Conservation (phyloP, 768 basidiomycete species). For the Exidia glandulosa region DNA sequence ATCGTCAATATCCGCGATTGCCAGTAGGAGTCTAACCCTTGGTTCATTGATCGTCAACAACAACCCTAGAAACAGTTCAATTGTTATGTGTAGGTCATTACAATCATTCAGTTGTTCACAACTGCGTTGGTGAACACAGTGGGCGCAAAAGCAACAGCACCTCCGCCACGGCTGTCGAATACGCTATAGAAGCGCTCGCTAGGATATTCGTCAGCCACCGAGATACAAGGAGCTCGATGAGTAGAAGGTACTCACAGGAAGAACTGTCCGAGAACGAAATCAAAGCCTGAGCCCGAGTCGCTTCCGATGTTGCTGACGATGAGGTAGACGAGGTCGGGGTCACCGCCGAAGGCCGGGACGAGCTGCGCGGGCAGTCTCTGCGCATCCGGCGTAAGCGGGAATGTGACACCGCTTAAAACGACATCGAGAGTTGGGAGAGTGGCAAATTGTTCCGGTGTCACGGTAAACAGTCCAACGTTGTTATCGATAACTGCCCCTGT, state of each 20-base stretch:
- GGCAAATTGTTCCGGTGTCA: constrained; percentile 37
- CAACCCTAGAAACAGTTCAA: too few relatives aligned
- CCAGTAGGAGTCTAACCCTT: too few relatives aligned
- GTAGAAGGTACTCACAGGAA: neutral
- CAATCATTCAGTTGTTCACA: neutral
- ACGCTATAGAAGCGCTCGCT: neutral
- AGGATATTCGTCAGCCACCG: too few relatives aligned
- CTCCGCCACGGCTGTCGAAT: neutral
- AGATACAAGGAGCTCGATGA: too few relatives aligned
- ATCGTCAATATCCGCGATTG: too few relatives aligned
- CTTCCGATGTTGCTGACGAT: constrained; percentile 17
- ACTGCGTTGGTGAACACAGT: neutral
- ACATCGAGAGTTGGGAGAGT: constrained; percentile 43
- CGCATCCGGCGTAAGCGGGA: constrained; percentile 48
- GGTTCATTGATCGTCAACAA: too few relatives aligned
- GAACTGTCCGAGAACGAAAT: constrained; percentile 33
- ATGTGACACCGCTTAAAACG: constrained; percentile 40
- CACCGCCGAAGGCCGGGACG: constrained; percentile 48
- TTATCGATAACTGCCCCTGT: constrained; percentile 42
- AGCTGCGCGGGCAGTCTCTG: constrained; percentile 59
- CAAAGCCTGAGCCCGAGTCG: constrained; percentile 46
- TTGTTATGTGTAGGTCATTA: too few relatives aligned
- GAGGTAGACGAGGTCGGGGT: constrained; percentile 38
- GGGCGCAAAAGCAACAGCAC: neutral
- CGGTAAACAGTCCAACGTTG: constrained; percentile 43